Conservation (phyloP, 768 basidiomycete genomes). For the Mycena maculata region DNA sequence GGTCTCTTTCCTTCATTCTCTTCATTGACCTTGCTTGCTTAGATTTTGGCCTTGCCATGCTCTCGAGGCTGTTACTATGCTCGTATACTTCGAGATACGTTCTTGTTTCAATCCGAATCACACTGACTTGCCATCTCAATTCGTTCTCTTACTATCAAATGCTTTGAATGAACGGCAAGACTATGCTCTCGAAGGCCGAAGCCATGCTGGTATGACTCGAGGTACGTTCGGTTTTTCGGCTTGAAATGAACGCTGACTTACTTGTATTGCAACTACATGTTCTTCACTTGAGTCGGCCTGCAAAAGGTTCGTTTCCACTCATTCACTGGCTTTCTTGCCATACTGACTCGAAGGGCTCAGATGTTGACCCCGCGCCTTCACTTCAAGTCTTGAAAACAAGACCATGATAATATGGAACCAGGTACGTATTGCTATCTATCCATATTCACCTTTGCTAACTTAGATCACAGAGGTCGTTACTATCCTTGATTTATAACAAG, state of each 20-base stretch:
- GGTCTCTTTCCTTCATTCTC: slow-evolving; percentile 2
- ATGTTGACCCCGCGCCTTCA: not conserved
- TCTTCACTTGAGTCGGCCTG: not conserved
- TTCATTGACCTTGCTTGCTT: slow-evolving; percentile 11
- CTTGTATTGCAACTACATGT: slow-evolving; percentile 1
- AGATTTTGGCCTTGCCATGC: slow-evolving; percentile 6
- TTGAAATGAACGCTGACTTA: not conserved
- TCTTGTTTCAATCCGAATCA: slow-evolving; percentile 2
- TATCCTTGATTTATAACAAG: not conserved
- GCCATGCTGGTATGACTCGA: not conserved
- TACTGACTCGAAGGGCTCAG: slow-evolving; percentile 2
- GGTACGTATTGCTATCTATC: not conserved
- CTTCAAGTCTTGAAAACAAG: too few relatives aligned
- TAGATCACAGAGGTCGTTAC: not conserved
- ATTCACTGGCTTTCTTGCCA: not conserved
- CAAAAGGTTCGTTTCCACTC: too few relatives aligned
- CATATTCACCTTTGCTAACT: not conserved
- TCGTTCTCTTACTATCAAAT: slow-evolving; percentile 5
- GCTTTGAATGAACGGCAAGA: not conserved
- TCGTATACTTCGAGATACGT: not conserved
- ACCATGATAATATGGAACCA: not conserved
- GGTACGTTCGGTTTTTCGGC: not conserved
- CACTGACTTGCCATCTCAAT: too few relatives aligned
- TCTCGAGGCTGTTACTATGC: not conserved
- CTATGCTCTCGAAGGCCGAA: slow-evolving; percentile 4